Conservation (phyloP, 2,329 filamentous ascomycete genomes). For the Xylariaceae sp. region DNA sequence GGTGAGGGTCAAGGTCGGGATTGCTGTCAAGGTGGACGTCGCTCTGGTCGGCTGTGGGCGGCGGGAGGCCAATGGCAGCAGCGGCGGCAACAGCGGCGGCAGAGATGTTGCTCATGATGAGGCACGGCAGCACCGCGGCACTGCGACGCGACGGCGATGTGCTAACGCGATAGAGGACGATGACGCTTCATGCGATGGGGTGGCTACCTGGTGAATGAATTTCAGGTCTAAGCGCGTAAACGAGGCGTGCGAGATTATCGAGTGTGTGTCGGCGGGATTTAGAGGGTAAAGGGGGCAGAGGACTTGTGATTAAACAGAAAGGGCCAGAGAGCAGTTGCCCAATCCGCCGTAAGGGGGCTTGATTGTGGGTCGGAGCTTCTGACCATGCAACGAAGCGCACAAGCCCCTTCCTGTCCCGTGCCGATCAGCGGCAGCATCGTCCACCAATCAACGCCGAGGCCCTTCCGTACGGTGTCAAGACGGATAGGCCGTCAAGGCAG, state of each 20-base stretch:
- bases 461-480: too few species aligned
- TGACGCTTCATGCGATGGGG: constrained; percentile 16
- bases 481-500: too few species aligned
- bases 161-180: constrained; percentile 11
- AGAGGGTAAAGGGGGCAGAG: constrained; percentile 31
- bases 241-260: constrained; percentile 19
- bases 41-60: neutral
- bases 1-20: constrained; percentile 1
- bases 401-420: too few species aligned
- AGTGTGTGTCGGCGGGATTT: constrained; percentile 23
- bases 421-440: too few species aligned
- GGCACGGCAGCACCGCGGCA: constrained; percentile 1
- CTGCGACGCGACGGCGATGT: constrained; percentile 12
- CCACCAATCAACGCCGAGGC: too few species aligned
- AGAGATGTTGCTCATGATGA: constrained; percentile 28
- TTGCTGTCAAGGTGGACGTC: constrained; percentile 1
- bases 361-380: too few species aligned
- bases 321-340: too few species aligned
- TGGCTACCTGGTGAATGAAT: constrained; percentile 30
- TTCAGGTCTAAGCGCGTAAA: constrained; percentile 32
- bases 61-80: constrained; percentile 6
- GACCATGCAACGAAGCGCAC: too few species aligned
- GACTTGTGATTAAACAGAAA: constrained; percentile 29
- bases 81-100: constrained; percentile 14
- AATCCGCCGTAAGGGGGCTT: too few species aligned